phyloP scores from a whole-genome alignment of 2,329 filamentous ascomycete species.

The Calonectria pseudoreteaudii region DNA sequence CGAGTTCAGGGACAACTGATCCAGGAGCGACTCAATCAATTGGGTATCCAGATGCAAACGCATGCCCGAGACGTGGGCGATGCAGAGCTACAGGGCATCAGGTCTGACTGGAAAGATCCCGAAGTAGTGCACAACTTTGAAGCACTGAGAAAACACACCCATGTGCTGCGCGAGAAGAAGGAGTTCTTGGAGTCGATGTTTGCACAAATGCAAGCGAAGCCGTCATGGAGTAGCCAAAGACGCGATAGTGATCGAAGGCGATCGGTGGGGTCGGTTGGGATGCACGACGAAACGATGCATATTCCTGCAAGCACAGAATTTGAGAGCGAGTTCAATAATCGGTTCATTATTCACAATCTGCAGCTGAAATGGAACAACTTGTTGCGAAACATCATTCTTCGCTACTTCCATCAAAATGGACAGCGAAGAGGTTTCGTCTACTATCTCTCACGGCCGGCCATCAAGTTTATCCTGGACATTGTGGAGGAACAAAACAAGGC shows the following conservation, averaged over 20 bases:
- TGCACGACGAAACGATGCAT: conserved; percentile 72
- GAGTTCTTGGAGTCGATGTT: conserved; percentile 70
- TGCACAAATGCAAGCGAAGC: conserved; percentile 58
- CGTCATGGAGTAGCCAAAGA: conserved; percentile 45
- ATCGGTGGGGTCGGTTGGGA: conserved; percentile 57
- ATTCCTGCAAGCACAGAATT: conserved; percentile 82
- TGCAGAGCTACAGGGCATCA: conserved; percentile 75
- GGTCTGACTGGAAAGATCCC: conserved; percentile 60
- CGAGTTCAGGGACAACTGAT: conserved; percentile 90
- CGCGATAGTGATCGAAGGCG: conserved; percentile 42
- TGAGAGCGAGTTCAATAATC: conserved; percentile 95
- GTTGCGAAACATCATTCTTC: conserved; percentile 92
- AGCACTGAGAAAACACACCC: conserved; percentile 66
- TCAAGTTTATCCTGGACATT: conserved; percentile 98
- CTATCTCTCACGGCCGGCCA: conserved; percentile 93
- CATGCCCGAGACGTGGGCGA: conserved; percentile 81
- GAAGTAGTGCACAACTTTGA: conserved; percentile 70
- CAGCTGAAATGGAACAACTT: conserved; percentile 99
- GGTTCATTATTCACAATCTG: conserved; percentile 97
- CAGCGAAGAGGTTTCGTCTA: conserved; percentile 97
- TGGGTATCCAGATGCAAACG: conserved; percentile 81
- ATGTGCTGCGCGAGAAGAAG: conserved; percentile 68
- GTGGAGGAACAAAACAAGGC: conserved; percentile 91
- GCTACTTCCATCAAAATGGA: conserved; percentile 97
- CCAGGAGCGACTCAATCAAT: conserved; percentile 80